These are phyloP conservation scores for Suillus subluteus DNA, from an alignment of 768 basidiomycete genomes.

Conservation along the genomic window DNA sequence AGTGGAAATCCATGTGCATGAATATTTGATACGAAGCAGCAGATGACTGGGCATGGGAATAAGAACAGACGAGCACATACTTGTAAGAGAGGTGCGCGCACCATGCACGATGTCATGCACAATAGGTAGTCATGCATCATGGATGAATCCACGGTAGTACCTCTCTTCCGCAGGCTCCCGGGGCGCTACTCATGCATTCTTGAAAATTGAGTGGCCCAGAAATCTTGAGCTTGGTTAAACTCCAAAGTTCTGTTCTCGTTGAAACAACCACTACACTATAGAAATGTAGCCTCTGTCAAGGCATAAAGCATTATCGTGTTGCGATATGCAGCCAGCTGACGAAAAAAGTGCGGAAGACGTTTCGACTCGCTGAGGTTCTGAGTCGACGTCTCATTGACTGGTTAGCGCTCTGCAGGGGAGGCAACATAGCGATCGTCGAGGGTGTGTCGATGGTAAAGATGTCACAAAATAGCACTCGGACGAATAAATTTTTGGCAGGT, in stretches of 20 bases:
- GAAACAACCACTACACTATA: constrained; percentile 2
- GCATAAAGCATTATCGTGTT: constrained; percentile 45
- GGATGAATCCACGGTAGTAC: background rate
- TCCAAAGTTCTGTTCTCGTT: constrained; percentile 28
- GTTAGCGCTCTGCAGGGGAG: background rate
- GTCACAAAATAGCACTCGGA: background rate
- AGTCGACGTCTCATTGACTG: background rate
- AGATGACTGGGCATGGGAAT: background rate
- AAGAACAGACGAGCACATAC: background rate
- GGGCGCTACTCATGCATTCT: constrained; percentile 50
- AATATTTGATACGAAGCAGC: background rate
- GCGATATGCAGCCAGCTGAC: constrained; percentile 48
- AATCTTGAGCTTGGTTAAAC: constrained; percentile 42
- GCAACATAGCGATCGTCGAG: background rate
- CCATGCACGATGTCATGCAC: background rate
- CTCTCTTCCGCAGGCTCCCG: constrained; percentile 36
- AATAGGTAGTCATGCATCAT: background rate
- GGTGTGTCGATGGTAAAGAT: background rate
- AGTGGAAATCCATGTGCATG: background rate
- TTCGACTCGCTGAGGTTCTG: constrained; percentile 35
- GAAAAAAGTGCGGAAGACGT: constrained; percentile 47
- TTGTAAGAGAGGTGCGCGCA: background rate
- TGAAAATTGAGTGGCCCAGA: constrained; percentile 47
- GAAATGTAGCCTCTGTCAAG: background rate
- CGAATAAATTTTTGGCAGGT: background rate